Evolutionary conservation across 257 asterid species (phyloP).

Genomic region (Przewalskia tangutica): DNA sequence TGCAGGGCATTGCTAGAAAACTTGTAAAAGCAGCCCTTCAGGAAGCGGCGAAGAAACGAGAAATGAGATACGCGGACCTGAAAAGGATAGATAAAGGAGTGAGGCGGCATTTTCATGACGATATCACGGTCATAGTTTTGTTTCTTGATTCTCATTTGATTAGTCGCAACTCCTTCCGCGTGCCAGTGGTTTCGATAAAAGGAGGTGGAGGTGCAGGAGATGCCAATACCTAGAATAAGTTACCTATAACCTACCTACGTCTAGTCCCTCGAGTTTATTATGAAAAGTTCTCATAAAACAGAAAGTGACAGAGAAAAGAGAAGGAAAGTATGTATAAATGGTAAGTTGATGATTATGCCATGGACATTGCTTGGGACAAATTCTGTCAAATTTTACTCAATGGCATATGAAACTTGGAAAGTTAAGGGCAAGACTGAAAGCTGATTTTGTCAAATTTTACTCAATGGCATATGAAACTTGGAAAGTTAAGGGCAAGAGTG

Average conservation of each 20-base stretch:
- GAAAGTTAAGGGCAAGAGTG: not conserved
- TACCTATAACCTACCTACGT: conserved; percentile 3
- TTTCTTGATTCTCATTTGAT: conserved; percentile 49
- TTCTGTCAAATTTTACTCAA: conserved; percentile 6
- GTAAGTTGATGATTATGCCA: conserved; percentile 42
- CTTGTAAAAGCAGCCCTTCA: conserved; percentile 52
- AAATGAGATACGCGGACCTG: conserved; percentile 68
- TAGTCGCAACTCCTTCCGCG: conserved; percentile 31
- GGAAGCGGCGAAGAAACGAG: conserved; percentile 69
- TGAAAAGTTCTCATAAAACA: not conserved
- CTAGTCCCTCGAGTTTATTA: conserved; percentile 6
- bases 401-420: no score
- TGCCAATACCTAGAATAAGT: conserved; percentile 14
- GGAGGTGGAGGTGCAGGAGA: conserved; percentile 36
- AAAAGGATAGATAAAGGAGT: conserved; percentile 56
- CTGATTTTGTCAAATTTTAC: no score
- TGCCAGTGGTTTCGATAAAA: conserved; percentile 39
- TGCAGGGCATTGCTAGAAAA: conserved; percentile 68
- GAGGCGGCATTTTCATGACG: conserved; percentile 75
- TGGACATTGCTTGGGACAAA: conserved; percentile 17
- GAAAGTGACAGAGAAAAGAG: not conserved
- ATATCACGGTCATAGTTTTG: conserved; percentile 60
- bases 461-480: conserved; percentile 45
- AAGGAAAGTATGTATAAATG: conserved; percentile 8
- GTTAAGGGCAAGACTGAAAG: no score